Base-by-base conservation (phyloP, 768 basidiomycete genomes). In the Cubamyces sp. region DNA sequence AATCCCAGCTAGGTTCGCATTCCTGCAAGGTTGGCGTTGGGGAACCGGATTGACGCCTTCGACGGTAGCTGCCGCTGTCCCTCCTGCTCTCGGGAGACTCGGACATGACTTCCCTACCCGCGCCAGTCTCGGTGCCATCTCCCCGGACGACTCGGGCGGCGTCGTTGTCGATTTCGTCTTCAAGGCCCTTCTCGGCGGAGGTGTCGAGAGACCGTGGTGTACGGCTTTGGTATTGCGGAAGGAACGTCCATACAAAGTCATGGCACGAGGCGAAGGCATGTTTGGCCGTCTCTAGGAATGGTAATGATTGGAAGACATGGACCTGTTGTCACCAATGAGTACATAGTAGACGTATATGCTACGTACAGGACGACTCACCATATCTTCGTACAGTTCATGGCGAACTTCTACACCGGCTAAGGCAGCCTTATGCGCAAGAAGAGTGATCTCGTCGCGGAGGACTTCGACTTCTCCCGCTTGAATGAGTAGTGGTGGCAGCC, bases 381-480 rank as follows among this genome's bases (percentile, higher is more conserved):
- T 90, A 75, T 99, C 96, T 69, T 96, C 90, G 69, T 92, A 97
- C 41, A 92, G 74, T 72, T 98, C 95, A 68, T 96, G 91, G 63
- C 83, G 84, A 30, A 97, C 92, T 56, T 89, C 79, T 40, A 96
- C 93, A 2, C 95, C 96, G 0, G 91, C 87, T 26, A 91, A 73
- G 5, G 87, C 85, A 12, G 97, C 97, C 73, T 99, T 99, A 76
- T 96, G 92, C 1, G 96, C 94, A 26, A 98, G 74, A 9, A 99
- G 81, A 16, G 90, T 89, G 23, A 93, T 89, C 73, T 98, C 96
- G 69, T 99, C 96, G 26, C 94, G 81, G n/a, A 99, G 80, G 0
- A 97, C 94, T 72, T 99, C 96, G 1, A 93, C 90, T 64, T 98
- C 96, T 18, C 96, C 96, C 2, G 87, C 88, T 72, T 96, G 94